Conservation (phyloP, 495 filamentous ascomycete species). For the Neurospora sp. region DNA sequence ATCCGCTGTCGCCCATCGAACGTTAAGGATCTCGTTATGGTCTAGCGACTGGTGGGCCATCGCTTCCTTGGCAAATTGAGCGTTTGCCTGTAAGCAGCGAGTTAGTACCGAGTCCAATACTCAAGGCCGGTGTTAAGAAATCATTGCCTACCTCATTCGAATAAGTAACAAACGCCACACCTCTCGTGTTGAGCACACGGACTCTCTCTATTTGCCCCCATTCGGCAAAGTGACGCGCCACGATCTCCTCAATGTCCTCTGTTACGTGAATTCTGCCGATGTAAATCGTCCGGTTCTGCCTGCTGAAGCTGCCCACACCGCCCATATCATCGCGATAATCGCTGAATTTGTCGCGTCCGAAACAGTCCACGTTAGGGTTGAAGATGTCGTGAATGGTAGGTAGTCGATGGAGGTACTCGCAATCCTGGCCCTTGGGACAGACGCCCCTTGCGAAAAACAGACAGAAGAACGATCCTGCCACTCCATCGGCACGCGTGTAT, state of each 20-base stretch:
- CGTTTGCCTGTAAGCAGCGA: slow-evolving; percentile 52
- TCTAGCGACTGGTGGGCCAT: slow-evolving; percentile 77
- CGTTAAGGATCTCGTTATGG: slow-evolving; percentile 85
- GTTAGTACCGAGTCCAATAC: neutral
- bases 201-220: slow-evolving; percentile 88
- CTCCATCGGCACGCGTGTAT: slow-evolving; percentile 78
- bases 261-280: slow-evolving; percentile 87
- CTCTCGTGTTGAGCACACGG: slow-evolving; percentile 79
- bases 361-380: slow-evolving; percentile 85
- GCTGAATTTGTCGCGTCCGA: slow-evolving; percentile 76
- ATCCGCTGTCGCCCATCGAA: slow-evolving; percentile 93
- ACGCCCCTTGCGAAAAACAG: slow-evolving; percentile 70
- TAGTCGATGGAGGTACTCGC: slow-evolving; percentile 86
- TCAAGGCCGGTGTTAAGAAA: neutral
- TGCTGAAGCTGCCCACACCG: slow-evolving; percentile 80
- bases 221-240: slow-evolving; percentile 83
- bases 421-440: slow-evolving; percentile 80
- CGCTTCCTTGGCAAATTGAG: slow-evolving; percentile 83
- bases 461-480: slow-evolving; percentile 74
- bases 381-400: slow-evolving; percentile 76
- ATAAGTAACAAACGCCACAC: slow-evolving; percentile 89
- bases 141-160: slow-evolving; percentile 47
- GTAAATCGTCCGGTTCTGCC: slow-evolving; percentile 88
- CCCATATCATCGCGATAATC: slow-evolving; percentile 97
- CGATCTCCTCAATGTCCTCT: slow-evolving; percentile 98